A percentile compares a stretch with the other conserved stretches of the same genome.
These are phyloP conservation scores for Celoporthe dispersa DNA, from an alignment of 2,329 filamentous ascomycete species.

Conservation along the genomic window DNA sequence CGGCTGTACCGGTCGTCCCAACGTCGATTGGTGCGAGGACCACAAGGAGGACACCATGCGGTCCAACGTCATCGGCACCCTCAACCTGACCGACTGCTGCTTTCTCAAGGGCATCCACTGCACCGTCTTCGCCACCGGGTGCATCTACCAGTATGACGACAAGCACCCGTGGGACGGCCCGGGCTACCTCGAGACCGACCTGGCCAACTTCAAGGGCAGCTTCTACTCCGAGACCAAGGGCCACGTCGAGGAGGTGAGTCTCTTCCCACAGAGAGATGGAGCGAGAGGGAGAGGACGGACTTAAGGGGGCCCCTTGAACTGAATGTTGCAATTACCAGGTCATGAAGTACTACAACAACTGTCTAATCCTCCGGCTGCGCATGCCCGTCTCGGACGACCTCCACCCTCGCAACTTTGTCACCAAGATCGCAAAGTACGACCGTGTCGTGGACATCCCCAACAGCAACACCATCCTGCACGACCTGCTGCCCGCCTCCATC, in stretches of 20 bases:
- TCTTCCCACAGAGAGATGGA: not conserved
- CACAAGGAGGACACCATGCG: constrained; percentile 70
- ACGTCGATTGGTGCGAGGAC: constrained; percentile 74
- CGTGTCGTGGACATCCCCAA: constrained; percentile 70
- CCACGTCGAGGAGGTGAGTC: constrained; percentile 65
- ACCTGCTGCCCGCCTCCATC: constrained; percentile 65
- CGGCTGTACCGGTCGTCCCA: constrained; percentile 68
- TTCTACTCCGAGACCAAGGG: constrained; percentile 72
- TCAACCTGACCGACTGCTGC: constrained; percentile 67
- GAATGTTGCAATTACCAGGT: constrained; percentile 46
- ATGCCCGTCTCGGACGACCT: constrained; percentile 73
- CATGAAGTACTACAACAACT: constrained; percentile 64
- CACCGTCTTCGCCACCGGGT: constrained; percentile 70
- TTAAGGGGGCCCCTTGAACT: not conserved
- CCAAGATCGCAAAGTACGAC: constrained; percentile 69
- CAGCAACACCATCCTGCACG: constrained; percentile 68
- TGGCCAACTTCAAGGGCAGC: constrained; percentile 67
- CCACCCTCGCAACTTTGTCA: constrained; percentile 69
- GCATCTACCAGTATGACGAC: constrained; percentile 68
- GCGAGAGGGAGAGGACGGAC: not conserved
- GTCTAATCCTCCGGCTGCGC: constrained; percentile 67
- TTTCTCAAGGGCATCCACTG: constrained; percentile 62
- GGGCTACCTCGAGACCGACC: constrained; percentile 65
- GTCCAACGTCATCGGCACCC: constrained; percentile 68
- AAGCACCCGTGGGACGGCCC: constrained; percentile 62